A percentile compares a stretch with the other conserved stretches of the same genome.
phyloP scores from a whole-genome alignment of 225 moss, liverwort and hornwort species.

The Pseudoscleropodium purum region DNA sequence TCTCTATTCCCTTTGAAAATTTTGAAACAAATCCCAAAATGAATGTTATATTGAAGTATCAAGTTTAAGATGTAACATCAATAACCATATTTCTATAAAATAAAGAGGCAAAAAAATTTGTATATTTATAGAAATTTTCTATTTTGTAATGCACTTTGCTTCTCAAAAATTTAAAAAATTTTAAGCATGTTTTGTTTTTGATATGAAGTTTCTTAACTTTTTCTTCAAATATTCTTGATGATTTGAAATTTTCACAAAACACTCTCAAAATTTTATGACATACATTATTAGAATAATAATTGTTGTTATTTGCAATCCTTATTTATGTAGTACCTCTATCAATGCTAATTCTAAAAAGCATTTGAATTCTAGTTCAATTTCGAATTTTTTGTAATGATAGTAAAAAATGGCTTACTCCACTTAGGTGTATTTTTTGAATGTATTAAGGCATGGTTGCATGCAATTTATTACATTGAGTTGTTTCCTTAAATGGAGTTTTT shows the following conservation, averaged over 20 bases:
- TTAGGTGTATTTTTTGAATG: neutral
- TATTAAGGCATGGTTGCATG: neutral
- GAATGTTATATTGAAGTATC: neutral
- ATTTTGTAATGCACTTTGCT: neutral
- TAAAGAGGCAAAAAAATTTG: rapidly evolving
- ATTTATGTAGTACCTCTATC: neutral
- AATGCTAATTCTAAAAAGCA: neutral
- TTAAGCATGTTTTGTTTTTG: neutral
- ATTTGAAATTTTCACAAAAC: neutral
- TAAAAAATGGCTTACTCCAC: neutral
- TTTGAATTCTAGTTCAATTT: neutral
- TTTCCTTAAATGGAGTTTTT: neutral
- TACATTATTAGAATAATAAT: neutral
- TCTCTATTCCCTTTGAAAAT: neutral
- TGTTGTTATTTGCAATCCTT: neutral
- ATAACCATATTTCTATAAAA: neutral
- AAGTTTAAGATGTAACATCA: neutral
- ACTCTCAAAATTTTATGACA: neutral
- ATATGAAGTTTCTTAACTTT: neutral
- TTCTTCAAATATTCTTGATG: neutral
- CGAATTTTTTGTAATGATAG: neutral
- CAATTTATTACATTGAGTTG: neutral
- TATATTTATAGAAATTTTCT: no score
- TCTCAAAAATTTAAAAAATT: neutral
- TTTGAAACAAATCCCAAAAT: neutral